Evolutionary conservation across 164 flowering plant species (phyloP).

Genomic region (Vitis cinerea): DNA sequence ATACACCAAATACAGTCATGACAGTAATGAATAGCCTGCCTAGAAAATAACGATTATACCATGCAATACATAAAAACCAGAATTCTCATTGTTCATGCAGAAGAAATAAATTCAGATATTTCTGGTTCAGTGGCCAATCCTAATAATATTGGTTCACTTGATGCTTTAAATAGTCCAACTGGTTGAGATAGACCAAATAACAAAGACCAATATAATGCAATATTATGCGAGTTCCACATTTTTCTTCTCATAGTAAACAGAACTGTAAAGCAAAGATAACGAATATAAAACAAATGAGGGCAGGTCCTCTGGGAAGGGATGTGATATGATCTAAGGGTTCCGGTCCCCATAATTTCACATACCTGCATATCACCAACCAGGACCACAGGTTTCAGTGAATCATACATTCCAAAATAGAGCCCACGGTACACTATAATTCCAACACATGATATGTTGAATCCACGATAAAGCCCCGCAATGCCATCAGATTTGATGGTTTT

Average conservation of each 20-base stretch:
- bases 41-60: background rate
- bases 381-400: conserved; percentile 60
- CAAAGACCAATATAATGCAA: too few relatives aligned
- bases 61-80: background rate
- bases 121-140: too few relatives aligned
- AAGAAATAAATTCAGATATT: background rate
- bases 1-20: conserved; percentile 2
- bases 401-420: conserved; percentile 65
- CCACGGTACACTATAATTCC: conserved; percentile 64
- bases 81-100: background rate
- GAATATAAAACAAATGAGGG: too few relatives aligned
- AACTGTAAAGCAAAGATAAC: background rate
- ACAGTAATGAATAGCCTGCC: background rate
- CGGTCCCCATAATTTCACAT: background rate
- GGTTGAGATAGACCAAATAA: background rate
- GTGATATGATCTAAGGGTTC: too few relatives aligned
- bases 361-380: conserved; percentile 43
- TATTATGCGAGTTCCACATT: too few relatives aligned
- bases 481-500: conserved; percentile 60
- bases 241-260: background rate
- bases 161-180: background rate
- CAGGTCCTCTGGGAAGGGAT: too few relatives aligned
- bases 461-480: conserved; percentile 57
- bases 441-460: conserved; percentile 56
- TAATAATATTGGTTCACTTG: background rate